These are phyloP conservation scores for Xylariaceae sp. DNA, from an alignment of 2,329 filamentous ascomycete genomes.

Conservation along the genomic window DNA sequence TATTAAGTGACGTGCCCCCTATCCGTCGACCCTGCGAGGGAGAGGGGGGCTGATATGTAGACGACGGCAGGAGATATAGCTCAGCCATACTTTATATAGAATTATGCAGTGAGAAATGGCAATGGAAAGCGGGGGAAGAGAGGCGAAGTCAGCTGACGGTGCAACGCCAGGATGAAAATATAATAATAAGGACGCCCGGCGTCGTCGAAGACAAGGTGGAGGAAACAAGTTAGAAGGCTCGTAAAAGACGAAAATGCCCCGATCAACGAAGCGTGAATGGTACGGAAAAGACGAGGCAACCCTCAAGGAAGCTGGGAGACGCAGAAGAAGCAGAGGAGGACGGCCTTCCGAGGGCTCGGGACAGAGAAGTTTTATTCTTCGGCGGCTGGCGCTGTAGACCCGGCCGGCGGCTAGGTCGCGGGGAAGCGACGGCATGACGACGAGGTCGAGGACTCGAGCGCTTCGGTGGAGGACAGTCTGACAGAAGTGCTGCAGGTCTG, in stretches of 20 bases:
- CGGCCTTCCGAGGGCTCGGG: slow-evolving; percentile 17
- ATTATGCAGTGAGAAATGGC: slow-evolving; percentile 17
- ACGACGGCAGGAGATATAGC: slow-evolving; percentile 30
- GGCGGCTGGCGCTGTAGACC: slow-evolving; percentile 7
- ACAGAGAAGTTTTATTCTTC: slow-evolving; percentile 24
- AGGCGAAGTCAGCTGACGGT: slow-evolving; percentile 12
- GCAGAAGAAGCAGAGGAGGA: slow-evolving; percentile 16
- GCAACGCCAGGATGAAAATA: slow-evolving; percentile 13
- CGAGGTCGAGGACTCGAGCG: slow-evolving; percentile 22
- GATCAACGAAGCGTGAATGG: slow-evolving; percentile 37
- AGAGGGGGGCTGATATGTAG: slow-evolving; percentile 38
- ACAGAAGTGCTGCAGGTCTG: too few species aligned
- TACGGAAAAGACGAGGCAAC: slow-evolving; percentile 25
- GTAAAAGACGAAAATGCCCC: slow-evolving; percentile 37
- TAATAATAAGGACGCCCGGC: slow-evolving; percentile 24
- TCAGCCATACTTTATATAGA: slow-evolving; percentile 38
- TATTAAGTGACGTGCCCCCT: slow-evolving; percentile 51
- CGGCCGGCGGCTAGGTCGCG: slow-evolving; percentile 23
- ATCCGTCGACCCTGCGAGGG: slow-evolving; percentile 50
- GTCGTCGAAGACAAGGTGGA: slow-evolving; percentile 22
- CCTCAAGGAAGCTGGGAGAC: slow-evolving; percentile 24
- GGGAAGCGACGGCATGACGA: slow-evolving; percentile 12
- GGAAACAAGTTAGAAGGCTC: slow-evolving; percentile 21
- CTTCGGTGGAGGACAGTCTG: slow-evolving; percentile 7
- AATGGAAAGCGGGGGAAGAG: slow-evolving; percentile 3